phyloP scores from a whole-genome alignment of 352 stramenopile species.

The Phytophthora capsici region DNA sequence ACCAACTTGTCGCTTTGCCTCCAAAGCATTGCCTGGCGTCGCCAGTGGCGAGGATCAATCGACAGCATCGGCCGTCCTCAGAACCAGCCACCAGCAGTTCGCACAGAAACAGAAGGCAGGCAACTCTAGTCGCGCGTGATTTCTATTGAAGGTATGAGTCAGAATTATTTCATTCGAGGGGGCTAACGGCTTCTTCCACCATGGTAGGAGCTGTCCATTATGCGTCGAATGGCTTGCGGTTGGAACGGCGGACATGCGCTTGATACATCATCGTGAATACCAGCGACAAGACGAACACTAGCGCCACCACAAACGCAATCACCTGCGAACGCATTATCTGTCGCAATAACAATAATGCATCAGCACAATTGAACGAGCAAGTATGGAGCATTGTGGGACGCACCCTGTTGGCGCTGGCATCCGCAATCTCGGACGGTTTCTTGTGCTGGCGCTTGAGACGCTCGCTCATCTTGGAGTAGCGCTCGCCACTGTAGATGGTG shows the following conservation, averaged over 20 bases:
- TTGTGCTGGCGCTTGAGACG: slow-evolving; percentile 78
- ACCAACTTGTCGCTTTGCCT: slow-evolving; percentile 1
- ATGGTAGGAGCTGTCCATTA: slow-evolving; percentile 1
- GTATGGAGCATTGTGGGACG: slow-evolving; percentile 10
- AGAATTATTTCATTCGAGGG: not conserved
- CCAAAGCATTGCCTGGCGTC: not conserved
- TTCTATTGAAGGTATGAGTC: slow-evolving; percentile 25
- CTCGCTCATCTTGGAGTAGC: slow-evolving; percentile 87
- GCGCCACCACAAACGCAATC: slow-evolving; percentile 61
- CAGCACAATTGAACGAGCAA: slow-evolving; percentile 1
- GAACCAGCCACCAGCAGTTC: slow-evolving; percentile 15
- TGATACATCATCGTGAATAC: slow-evolving; percentile 70
- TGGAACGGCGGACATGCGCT: slow-evolving; percentile 39
- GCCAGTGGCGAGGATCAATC: no score
- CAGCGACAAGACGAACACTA: slow-evolving; percentile 57
- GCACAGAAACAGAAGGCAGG: slow-evolving; percentile 15
- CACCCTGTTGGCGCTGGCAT: slow-evolving; percentile 48
- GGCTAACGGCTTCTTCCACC: slow-evolving; percentile 20
- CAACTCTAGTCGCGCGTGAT: slow-evolving; percentile 6
- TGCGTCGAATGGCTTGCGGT: slow-evolving; percentile 33
- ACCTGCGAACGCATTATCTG: slow-evolving; percentile 72
- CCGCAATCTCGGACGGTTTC: slow-evolving; percentile 45
- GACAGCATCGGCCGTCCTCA: slow-evolving; percentile 2
- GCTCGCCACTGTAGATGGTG: slow-evolving; percentile 84
- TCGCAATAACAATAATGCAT: slow-evolving; percentile 10